Conservation (phyloP, 2,329 filamentous ascomycete genomes). For the Tolypocladium capitatum region DNA sequence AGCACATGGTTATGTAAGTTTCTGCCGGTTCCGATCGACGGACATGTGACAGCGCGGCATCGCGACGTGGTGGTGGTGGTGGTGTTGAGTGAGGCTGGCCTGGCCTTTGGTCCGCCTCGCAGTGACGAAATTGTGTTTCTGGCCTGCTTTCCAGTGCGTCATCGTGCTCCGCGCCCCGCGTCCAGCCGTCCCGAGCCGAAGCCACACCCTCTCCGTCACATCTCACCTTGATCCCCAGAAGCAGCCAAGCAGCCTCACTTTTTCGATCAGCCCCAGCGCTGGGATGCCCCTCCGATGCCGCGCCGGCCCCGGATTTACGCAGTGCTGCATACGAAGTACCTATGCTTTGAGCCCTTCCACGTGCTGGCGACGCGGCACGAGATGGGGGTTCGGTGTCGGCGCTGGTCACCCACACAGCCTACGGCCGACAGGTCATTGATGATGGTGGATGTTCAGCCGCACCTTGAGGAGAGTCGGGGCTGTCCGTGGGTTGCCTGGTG, state of each 20-base stretch:
- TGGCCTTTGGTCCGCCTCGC: background rate
- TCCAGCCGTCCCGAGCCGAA: constrained; percentile 13
- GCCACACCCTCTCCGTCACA: constrained; percentile 2
- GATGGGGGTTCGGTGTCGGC: too few species aligned
- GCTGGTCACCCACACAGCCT: too few species aligned
- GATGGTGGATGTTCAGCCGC: background rate
- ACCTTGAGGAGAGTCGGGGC: background rate
- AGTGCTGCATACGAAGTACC: background rate
- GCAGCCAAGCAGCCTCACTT: background rate
- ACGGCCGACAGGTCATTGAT: too few species aligned
- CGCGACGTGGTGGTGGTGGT: too few species aligned
- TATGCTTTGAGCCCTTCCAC: background rate
- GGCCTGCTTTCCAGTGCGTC: background rate
- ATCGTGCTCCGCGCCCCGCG: constrained; percentile 3
- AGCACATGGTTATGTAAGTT: background rate
- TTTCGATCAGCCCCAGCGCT: background rate
- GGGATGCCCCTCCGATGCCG: background rate
- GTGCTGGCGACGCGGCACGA: background rate
- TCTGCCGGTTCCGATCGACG: background rate
- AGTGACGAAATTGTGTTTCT: background rate
- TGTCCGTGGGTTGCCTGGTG: background rate
- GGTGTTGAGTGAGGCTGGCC: background rate
- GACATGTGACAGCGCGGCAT: background rate
- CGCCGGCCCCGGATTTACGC: background rate
- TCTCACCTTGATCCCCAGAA: background rate